Percentiles rank a stretch among this genome's conserved stretches.
These are phyloP conservation scores for Sistotremastrum niveocremeum DNA, from an alignment of 768 basidiomycete genomes.

Conservation along the genomic window DNA sequence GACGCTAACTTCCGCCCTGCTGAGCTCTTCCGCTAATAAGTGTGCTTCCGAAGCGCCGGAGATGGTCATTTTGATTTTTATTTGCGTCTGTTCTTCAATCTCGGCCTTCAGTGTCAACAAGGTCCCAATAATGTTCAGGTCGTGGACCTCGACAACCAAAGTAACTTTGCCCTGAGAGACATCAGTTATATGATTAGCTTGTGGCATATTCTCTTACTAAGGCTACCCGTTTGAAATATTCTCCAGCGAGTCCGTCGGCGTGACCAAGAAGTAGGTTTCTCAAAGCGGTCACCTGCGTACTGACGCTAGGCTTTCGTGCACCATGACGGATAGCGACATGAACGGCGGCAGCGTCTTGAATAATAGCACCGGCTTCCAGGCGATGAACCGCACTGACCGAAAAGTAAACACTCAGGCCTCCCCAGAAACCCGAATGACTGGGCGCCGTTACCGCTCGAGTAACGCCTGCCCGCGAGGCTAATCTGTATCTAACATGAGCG, in stretches of 20 bases:
- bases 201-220: constrained; percentile 21
- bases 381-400: constrained; percentile 41
- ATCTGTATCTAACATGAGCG: constrained; percentile 17
- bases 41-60: constrained; percentile 54
- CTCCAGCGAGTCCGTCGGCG: constrained; percentile 25
- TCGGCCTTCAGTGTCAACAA: constrained; percentile 53
- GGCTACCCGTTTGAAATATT: constrained; percentile 29
- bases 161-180: constrained; percentile 35
- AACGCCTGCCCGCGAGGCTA: constrained; percentile 55
- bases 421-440: constrained; percentile 32
- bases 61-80: constrained; percentile 34
- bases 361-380: constrained; percentile 41
- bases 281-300: constrained; percentile 54
- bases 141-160: constrained; percentile 47
- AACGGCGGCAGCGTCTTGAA: constrained; percentile 46
- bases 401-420: constrained; percentile 47
- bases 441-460: constrained; percentile 50
- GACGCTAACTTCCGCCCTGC: constrained; percentile 52
- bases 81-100: constrained; percentile 30
- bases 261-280: constrained; percentile 34
- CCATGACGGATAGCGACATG: constrained; percentile 45
- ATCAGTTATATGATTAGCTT: not conserved
- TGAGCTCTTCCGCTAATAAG: constrained; percentile 60
- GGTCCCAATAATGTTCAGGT: constrained; percentile 57
- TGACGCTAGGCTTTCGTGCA: constrained; percentile 34